These are phyloP conservation scores for Alnus rubra DNA, from an alignment of 306 rosid species.

Conservation along the genomic window DNA sequence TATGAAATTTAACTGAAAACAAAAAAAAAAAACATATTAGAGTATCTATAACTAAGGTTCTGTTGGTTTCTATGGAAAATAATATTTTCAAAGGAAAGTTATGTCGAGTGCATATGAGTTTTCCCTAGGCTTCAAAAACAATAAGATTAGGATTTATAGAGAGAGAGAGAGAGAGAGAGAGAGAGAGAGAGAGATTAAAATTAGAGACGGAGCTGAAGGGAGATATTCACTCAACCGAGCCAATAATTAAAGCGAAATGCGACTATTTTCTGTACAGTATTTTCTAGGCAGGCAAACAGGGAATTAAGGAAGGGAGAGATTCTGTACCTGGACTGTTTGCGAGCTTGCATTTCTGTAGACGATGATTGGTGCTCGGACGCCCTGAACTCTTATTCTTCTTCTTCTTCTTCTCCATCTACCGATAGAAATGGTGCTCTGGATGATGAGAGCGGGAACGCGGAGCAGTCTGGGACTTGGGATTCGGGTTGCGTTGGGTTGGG, in stretches of 20 bases:
- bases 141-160: background rate
- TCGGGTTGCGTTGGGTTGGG: background rate
- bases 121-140: no score
- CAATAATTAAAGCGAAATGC: background rate
- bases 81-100: background rate
- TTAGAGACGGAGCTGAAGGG: no score
- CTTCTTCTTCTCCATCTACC: background rate
- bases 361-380: background rate
- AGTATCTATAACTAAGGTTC: background rate
- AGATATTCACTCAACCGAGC: background rate
- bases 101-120: no score
- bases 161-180: background rate
- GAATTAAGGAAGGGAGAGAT: background rate
- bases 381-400: background rate
- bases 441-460: background rate
- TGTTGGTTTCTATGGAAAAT: background rate
- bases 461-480: background rate
- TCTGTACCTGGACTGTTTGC: background rate
- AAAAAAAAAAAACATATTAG: background rate
- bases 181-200: background rate
- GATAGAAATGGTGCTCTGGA: background rate
- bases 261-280: background rate
- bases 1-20: conserved; percentile 23
- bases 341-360: background rate
- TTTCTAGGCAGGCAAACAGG: background rate